These are phyloP conservation scores for Syzygium aromaticum DNA, from an alignment of 345 rosid genomes.

Conservation along the genomic window DNA sequence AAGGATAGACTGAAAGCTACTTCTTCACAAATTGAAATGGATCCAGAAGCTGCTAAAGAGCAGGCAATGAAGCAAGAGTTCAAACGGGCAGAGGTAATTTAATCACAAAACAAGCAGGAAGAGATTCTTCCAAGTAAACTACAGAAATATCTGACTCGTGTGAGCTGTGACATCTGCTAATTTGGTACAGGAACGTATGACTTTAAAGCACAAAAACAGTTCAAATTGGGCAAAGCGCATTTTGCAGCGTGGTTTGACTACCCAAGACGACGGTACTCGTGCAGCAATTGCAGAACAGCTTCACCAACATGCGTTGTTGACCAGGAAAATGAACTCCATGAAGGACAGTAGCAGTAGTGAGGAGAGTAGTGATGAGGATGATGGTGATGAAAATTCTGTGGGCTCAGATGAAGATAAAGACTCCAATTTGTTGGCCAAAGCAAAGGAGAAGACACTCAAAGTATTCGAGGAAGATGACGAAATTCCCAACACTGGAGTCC, in stretches of 20 bases:
- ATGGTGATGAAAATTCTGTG: conserved; percentile 28
- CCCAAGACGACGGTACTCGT: conserved; percentile 75
- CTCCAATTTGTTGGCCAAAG: conserved; percentile 48
- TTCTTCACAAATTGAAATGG: conserved; percentile 42
- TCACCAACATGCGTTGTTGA: conserved; percentile 56
- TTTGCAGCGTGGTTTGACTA: conserved; percentile 56
- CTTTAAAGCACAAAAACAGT: conserved; percentile 69
- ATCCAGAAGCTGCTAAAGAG: conserved; percentile 83
- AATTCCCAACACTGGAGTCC: conserved; percentile 61
- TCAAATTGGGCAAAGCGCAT: conserved; percentile 81
- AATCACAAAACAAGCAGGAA: neutral
- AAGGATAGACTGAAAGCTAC: conserved; percentile 49
- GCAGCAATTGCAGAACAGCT: conserved; percentile 86
- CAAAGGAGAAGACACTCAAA: conserved; percentile 65
- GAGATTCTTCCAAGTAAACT: neutral
- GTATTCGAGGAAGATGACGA: conserved; percentile 56
- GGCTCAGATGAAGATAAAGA: conserved; percentile 47
- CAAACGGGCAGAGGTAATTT: conserved; percentile 72
- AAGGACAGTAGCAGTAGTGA: conserved; percentile 46
- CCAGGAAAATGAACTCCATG: conserved; percentile 76
- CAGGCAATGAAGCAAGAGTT: conserved; percentile 66
- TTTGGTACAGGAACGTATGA: conserved; percentile 71
- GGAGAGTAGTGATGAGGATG: conserved; percentile 55
- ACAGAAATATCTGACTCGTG: neutral
- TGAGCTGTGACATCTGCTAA: neutral